Percentiles rank a stretch among this genome's conserved stretches.
Conservation (phyloP, 106 monocot genomes). For the Agapanthus africanus region DNA sequence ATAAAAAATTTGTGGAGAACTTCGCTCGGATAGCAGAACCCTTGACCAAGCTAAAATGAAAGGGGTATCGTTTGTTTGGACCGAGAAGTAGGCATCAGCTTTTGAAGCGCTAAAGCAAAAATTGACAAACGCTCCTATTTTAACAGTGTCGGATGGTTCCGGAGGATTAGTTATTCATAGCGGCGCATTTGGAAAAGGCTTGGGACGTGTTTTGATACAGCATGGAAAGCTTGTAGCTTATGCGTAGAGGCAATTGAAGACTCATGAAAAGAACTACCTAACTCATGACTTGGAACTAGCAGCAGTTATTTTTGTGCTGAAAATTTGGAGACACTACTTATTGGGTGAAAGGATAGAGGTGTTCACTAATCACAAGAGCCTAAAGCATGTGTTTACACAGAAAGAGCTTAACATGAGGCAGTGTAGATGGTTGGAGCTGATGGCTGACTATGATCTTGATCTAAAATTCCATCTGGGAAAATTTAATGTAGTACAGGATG, state of each 20-base stretch:
- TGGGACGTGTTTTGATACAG: no score
- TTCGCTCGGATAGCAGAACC: no score
- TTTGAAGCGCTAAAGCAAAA: no score
- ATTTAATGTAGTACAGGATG: neutral
- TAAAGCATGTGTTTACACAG: neutral
- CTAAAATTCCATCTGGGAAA: neutral
- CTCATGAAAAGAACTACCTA: neutral
- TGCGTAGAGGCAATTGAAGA: neutral
- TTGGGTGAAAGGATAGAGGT: neutral
- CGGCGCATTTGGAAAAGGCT: no score
- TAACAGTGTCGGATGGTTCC: no score
- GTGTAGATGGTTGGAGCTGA: neutral
- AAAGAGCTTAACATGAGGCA: neutral
- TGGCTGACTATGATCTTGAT: neutral
- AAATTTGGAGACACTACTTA: neutral
- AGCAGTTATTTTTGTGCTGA: neutral
- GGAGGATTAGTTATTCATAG: no score
- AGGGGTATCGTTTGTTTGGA: no score
- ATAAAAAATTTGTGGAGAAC: no score
- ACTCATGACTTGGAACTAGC: no score
- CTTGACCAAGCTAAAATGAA: no score
- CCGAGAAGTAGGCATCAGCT: no score
- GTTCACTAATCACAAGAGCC: neutral
- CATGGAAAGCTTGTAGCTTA: neutral
- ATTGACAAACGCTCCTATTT: no score